Base-by-base conservation (phyloP, 192 early-diverging fungal species). In the Entomortierella parvispora region DNA sequence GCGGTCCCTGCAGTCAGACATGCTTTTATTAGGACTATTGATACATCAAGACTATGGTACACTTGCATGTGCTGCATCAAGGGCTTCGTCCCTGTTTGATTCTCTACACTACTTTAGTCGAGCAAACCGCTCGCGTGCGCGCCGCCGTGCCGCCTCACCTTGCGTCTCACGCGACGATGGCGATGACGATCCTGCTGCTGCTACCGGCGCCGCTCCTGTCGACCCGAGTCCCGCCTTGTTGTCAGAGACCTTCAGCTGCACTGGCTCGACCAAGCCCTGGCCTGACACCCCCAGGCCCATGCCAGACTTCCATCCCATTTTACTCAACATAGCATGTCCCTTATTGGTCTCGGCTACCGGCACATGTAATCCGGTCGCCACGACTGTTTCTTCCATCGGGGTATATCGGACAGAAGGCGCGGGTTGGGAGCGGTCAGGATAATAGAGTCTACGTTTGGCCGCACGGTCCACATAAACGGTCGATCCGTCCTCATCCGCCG, bases 271-370 rank as follows among this genome's bases (percentile, higher is more conserved):
- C 11, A 81, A 75, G 14, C 84, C 84, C 44, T 70, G 74, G 17
- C 74, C 29, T 4, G 74, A 26, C 2, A 49, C 65, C 3, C 88
- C 88, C 10, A 89, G 55, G 6, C 83, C 83, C 10, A 77, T 70
- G 1, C 88, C 90, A 34, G 86, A 81, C 40, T 85, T 85, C 90
- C 90, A 91, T 2, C 90, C 90, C 83, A 90, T 84, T 65, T 84
- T 86, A 48, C 82, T 79, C 26, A 91, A 58, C 82, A 91, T 81
- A 5, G 75, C 65, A 37, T 80, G 82, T 1, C 90, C 90, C 18
- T 82, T 85, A 40, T 86, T 90, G 23, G 74, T 58, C 40, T 56
- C 49, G 40, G 59, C 58, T 10, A 77, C 65, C 5, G 74, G 74
- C 0, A 77, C 61, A 68, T 77, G 65, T 65, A 77, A 77, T 11